Evolutionary conservation across 768 basidiomycete species (phyloP).

Genomic region (Tremella mesenterica): DNA sequence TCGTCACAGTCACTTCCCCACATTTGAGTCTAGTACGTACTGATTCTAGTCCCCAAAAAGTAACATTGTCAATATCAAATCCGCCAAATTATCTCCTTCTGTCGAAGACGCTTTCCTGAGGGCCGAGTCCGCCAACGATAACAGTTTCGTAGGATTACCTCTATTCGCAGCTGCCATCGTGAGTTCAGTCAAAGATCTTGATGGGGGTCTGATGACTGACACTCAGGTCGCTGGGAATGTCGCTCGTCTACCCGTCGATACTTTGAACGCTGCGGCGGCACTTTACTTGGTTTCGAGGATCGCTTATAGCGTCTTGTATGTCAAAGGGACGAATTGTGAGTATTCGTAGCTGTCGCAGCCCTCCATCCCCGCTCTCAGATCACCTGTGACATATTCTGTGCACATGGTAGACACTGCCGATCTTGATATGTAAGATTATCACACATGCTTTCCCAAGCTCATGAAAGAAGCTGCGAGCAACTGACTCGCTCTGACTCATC

Average conservation of each 20-base stretch:
- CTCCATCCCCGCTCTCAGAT: background rate
- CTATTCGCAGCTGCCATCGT: conserved; percentile 26
- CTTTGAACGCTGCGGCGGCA: conserved; percentile 25
- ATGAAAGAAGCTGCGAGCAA: too few species aligned
- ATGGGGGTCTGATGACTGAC: background rate
- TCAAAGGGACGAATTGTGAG: conserved; percentile 28
- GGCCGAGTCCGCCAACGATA: conserved; percentile 24
- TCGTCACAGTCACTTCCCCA: background rate
- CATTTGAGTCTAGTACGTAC: background rate
- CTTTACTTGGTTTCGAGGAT: conserved; percentile 24
- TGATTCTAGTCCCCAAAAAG: background rate
- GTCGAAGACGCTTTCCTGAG: conserved; percentile 14
- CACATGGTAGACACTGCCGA: too few species aligned
- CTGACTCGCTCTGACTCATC: background rate
- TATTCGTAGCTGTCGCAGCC: background rate
- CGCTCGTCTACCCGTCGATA: conserved; percentile 18
- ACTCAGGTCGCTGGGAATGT: conserved; percentile 21
- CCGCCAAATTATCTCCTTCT: conserved; percentile 17
- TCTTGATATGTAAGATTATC: too few species aligned
- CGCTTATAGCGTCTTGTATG: conserved; percentile 29
- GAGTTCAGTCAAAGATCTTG: background rate
- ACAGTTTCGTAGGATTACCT: conserved; percentile 16
- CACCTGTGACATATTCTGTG: too few species aligned
- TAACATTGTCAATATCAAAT: conserved; percentile 3
- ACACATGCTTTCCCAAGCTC: too few species aligned